phyloP scores from a whole-genome alignment of 257 asterid genomes.

The Eustoma russellianum region DNA sequence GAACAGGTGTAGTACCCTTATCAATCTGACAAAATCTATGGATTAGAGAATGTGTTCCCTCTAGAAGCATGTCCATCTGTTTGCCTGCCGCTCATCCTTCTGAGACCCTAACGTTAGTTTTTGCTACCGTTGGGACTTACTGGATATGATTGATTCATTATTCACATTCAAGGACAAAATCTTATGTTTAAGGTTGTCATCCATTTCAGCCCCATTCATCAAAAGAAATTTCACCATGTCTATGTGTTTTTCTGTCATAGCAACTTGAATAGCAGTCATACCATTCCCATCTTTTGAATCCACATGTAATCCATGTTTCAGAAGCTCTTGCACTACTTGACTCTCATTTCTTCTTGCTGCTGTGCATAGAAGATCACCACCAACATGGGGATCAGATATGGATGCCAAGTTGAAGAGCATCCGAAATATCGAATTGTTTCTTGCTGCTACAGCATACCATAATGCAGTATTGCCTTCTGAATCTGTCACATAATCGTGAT shows the following conservation, averaged over 20 bases:
- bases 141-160: no score
- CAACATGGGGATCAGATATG: slow-evolving; percentile 57
- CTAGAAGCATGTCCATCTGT: no score
- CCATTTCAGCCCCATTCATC: slow-evolving; percentile 68
- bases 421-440: slow-evolving; percentile 60
- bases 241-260: slow-evolving; percentile 35
- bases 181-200: slow-evolving; percentile 25
- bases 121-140: no score
- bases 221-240: slow-evolving; percentile 63
- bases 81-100: no score
- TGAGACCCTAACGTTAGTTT: no score
- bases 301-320: slow-evolving; percentile 61
- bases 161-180: slow-evolving; percentile 24
- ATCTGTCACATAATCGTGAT: slow-evolving; percentile 28
- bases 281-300: slow-evolving; percentile 70
- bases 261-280: slow-evolving; percentile 57
- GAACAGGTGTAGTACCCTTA: no score
- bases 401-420: slow-evolving; percentile 81
- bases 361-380: slow-evolving; percentile 76
- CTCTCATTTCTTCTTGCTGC: slow-evolving; percentile 60
- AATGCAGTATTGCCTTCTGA: slow-evolving; percentile 66
- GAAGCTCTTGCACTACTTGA: slow-evolving; percentile 43
- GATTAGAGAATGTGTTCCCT: no score
- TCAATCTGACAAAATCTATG: no score
- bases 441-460: slow-evolving; percentile 74